Percentiles rank a stretch among this genome's conserved stretches.
phyloP scores from a whole-genome alignment of 805 yeast genomes.

The Isabelozyma heimii region DNA sequence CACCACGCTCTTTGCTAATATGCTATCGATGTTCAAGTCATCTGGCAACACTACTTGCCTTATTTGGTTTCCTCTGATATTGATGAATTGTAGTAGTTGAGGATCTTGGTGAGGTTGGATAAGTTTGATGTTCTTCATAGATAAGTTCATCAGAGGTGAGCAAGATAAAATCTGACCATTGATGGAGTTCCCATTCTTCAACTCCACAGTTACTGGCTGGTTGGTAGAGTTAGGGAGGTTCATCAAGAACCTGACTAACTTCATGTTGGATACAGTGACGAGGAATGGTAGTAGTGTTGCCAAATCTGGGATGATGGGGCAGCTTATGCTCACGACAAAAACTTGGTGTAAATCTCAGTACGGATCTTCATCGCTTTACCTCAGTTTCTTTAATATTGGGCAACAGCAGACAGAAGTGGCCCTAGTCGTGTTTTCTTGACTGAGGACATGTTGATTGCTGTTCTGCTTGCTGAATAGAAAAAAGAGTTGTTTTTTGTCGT shows the following conservation, averaged over 20 bases:
- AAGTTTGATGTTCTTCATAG: slow-evolving; percentile 76
- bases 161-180: slow-evolving; percentile 84
- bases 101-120: slow-evolving; percentile 71
- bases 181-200: slow-evolving; percentile 86
- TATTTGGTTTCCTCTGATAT: slow-evolving; percentile 85
- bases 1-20: slow-evolving; percentile 51
- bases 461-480: too few species aligned
- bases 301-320: too few species aligned
- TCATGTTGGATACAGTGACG: slow-evolving; percentile 35
- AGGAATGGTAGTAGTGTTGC: not conserved
- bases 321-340: not conserved
- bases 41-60: slow-evolving; percentile 85
- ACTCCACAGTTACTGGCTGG: slow-evolving; percentile 86
- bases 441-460: too few species aligned
- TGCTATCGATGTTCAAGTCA: slow-evolving; percentile 67
- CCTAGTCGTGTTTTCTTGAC: too few species aligned
- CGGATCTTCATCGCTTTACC: too few species aligned
- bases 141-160: slow-evolving; percentile 87
- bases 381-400: too few species aligned
- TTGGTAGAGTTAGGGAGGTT: slow-evolving; percentile 61
- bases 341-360: too few species aligned
- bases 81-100: slow-evolving; percentile 68
- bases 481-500: too few species aligned
- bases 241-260: slow-evolving; percentile 75
- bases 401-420: too few species aligned